Evolutionary conservation across 1,284 basidiomycete genomes (phyloP).

Genomic region (Sporisorium scitamineum): DNA sequence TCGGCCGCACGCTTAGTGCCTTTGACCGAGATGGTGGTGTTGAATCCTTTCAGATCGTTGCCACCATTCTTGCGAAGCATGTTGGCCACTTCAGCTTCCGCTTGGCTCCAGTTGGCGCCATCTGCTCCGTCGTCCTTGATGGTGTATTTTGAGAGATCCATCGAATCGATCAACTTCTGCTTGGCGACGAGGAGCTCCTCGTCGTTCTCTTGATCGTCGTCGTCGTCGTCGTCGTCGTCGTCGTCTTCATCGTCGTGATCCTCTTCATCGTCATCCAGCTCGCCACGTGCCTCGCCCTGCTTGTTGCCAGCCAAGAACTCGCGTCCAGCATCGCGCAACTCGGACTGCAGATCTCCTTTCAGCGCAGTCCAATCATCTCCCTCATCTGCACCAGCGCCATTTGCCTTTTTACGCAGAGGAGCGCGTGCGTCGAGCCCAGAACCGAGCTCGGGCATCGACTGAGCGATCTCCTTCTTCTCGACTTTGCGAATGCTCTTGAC

Average conservation of each 20-base stretch:
- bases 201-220: conserved; percentile 25
- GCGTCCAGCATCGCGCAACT: conserved; percentile 54
- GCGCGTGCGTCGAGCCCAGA: conserved; percentile 22
- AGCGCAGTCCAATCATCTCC: conserved; percentile 48
- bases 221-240: conserved; percentile 12
- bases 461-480: conserved; percentile 74
- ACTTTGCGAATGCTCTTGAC: conserved; percentile 83
- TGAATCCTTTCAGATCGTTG: conserved; percentile 44
- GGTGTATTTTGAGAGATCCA: conserved; percentile 58
- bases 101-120: conserved; percentile 57
- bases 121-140: conserved; percentile 43
- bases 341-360: conserved; percentile 51
- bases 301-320: conserved; percentile 37
- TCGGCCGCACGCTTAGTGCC: conserved; percentile 42
- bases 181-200: conserved; percentile 42
- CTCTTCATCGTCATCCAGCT: conserved; percentile 22
- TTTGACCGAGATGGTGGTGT: conserved; percentile 53
- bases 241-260: conserved; percentile 20
- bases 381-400: conserved; percentile 14
- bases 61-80: conserved; percentile 49
- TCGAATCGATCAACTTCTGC: conserved; percentile 50
- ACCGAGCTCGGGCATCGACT: conserved; percentile 41
- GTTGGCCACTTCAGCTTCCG: conserved; percentile 59
- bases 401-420: conserved; percentile 25
- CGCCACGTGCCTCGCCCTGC: conserved; percentile 17